A percentile compares a stretch with the other conserved stretches of the same genome.
phyloP scores from a whole-genome alignment of 1,284 basidiomycete genomes.

The Chalciporus sp. region DNA sequence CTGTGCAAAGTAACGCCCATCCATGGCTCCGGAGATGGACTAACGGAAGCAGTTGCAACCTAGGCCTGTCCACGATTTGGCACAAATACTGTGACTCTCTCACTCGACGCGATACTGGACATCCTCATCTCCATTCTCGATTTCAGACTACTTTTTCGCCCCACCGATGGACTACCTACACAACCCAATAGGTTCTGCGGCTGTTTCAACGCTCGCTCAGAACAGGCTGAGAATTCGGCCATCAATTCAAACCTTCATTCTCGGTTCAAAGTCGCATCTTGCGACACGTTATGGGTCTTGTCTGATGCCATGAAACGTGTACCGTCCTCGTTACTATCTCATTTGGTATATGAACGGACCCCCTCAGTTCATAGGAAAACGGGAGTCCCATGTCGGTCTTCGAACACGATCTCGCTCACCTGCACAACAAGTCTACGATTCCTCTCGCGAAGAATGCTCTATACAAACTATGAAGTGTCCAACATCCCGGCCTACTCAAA shows the following conservation, averaged over 20 bases:
- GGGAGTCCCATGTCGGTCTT: constrained; percentile 83
- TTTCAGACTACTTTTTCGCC: background rate
- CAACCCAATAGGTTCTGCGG: constrained; percentile 83
- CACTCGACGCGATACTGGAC: background rate
- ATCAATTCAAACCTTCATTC: constrained; percentile 86
- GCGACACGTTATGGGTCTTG: constrained; percentile 83
- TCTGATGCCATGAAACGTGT: constrained; percentile 90
- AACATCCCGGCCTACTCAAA: constrained; percentile 95
- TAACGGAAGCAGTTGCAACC: no score
- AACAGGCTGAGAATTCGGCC: constrained; percentile 89
- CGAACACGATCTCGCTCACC: constrained; percentile 79
- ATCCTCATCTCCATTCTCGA: background rate
- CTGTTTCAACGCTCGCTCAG: constrained; percentile 86
- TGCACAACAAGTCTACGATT: constrained; percentile 57
- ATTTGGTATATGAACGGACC: constrained; percentile 20
- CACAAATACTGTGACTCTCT: no score
- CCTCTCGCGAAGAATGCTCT: constrained; percentile 90
- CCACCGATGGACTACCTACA: constrained; percentile 79
- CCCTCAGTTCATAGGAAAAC: constrained; percentile 74
- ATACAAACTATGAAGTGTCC: constrained; percentile 86
- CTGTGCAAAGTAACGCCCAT: no score
- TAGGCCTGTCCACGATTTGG: no score
- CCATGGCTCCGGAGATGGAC: no score
- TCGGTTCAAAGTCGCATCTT: constrained; percentile 77
- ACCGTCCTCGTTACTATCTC: constrained; percentile 25